phyloP scores from a whole-genome alignment of 2,329 filamentous ascomycete species.

The Cladophialophora yegresii region DNA sequence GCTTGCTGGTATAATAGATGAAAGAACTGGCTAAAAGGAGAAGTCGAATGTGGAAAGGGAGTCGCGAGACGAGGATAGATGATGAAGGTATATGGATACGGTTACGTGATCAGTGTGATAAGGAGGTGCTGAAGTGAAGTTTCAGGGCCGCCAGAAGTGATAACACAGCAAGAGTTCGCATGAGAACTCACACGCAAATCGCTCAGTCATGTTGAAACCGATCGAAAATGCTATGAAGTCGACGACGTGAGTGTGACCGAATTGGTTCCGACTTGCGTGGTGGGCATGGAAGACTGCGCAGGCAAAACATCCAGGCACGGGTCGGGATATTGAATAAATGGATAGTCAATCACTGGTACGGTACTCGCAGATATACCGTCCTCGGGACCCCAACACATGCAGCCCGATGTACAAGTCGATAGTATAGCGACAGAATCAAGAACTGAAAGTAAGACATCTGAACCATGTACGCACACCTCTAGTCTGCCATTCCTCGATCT shows the following conservation, averaged over 20 bases:
- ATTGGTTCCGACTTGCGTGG: neutral
- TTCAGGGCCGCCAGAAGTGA: neutral
- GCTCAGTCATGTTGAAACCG: too few species aligned
- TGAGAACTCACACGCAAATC: too few species aligned
- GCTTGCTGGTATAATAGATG: too few species aligned
- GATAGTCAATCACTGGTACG: neutral
- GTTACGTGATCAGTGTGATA: neutral
- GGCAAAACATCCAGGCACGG: neutral
- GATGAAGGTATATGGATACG: too few species aligned
- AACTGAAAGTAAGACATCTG: neutral
- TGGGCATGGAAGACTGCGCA: neutral
- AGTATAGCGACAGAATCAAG: neutral
- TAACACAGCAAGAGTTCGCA: neutral
- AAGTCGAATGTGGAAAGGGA: neutral
- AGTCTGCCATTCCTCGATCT: slow-evolving; percentile 58
- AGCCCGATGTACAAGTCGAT: neutral
- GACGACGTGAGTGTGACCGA: neutral
- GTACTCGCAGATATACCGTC: neutral
- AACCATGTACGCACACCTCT: slow-evolving; percentile 57
- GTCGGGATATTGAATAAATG: neutral
- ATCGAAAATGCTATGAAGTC: too few species aligned
- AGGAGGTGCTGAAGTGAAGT: neutral
- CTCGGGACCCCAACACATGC: neutral
- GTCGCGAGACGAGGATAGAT: neutral
- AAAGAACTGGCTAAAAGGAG: neutral